Base-by-base conservation (phyloP, 768 basidiomycete genomes). In the Phanerodontia chrysosporium region DNA sequence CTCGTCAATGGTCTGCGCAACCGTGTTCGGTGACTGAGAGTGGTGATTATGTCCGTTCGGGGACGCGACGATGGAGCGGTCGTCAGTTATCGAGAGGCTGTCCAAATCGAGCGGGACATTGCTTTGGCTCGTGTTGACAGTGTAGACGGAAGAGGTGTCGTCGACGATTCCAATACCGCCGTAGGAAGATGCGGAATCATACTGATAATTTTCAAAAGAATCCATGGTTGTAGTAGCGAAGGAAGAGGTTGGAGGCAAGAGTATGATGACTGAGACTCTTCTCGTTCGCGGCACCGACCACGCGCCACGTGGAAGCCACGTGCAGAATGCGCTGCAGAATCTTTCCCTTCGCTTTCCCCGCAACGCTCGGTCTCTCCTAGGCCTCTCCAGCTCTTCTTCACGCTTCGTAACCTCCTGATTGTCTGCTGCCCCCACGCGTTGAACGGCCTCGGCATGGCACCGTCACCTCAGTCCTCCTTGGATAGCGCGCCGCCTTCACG, bases 131-230 rank as follows among this genome's bases (percentile, higher is more conserved):
- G 89, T 90, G 42, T 80, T 89, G 51, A 83, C 83, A 8, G 90
- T 90, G 68, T 91, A 91, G 44, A 90, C 83, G 1, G 90, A 91
- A 0, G 89, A 90, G 46, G 78, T 91, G 66, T 92, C 90, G 69
- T 92, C 90, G 30, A 90, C 82, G 42, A 88, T 76, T 62, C 87
- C 80, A 52, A 86, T 80, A 7, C 79, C 80, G 57, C 89, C 90
- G 65, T 92, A 92, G 0, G 90, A 87, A 5, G 90, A 92, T 27
- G 88, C 84, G 21, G 89, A 87, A 65, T 92, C 89, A 66, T 88
- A 90, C 70, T 91, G 89, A 65, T 90, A 91, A 67, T 91, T 91
- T 72, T 91, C 89, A 66, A 91, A 91, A 12, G 86, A 82, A 70
- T 91, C 89, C 89, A 91, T 90, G 64, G 58, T 58, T 58, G 45